These are phyloP conservation scores for Fusarium cyanostomum DNA, from an alignment of 2,329 filamentous ascomycete species.

Conservation along the genomic window DNA sequence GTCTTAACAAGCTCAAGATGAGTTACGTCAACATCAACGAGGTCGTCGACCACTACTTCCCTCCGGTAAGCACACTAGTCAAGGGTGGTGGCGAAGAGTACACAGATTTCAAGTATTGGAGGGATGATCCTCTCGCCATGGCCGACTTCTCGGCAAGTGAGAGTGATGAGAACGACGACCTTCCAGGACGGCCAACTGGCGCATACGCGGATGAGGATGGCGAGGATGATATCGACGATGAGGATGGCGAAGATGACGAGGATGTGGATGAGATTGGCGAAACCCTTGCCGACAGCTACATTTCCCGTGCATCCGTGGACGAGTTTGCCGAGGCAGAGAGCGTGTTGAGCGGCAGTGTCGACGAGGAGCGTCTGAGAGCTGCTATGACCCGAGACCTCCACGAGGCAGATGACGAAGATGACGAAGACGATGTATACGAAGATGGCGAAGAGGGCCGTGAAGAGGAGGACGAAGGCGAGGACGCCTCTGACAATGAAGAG, in stretches of 20 bases:
- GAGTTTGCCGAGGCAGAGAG: constrained; percentile 57
- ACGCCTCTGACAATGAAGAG: constrained; percentile 5
- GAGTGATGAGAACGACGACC: constrained; percentile 63
- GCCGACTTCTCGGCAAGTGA: constrained; percentile 91
- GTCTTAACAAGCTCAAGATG: constrained; percentile 93
- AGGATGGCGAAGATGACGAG: constrained; percentile 53
- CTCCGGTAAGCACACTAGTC: constrained; percentile 85
- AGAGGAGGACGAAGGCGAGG: constrained; percentile 33
- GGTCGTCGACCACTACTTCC: constrained; percentile 98
- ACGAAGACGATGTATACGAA: constrained; percentile 54
- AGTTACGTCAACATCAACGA: constrained; percentile 98
- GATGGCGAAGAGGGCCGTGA: constrained; percentile 36
- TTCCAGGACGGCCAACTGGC: constrained; percentile 60
- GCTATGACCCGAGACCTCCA: constrained; percentile 53
- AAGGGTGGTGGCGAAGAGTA: constrained; percentile 92
- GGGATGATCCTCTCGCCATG: constrained; percentile 82
- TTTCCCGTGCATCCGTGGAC: constrained; percentile 44
- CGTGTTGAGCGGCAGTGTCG: constrained; percentile 54
- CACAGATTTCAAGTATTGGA: constrained; percentile 98
- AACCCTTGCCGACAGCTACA: constrained; percentile 43
- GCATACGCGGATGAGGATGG: constrained; percentile 57
- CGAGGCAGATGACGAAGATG: constrained; percentile 50
- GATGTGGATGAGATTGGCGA: constrained; percentile 54
- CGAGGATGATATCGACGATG: constrained; percentile 57
- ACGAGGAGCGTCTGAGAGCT: constrained; percentile 54